Percentiles rank a stretch among this genome's conserved stretches.
These are phyloP conservation scores for Eucalyptus sp. DNA, from an alignment of 345 rosid genomes.

Conservation along the genomic window DNA sequence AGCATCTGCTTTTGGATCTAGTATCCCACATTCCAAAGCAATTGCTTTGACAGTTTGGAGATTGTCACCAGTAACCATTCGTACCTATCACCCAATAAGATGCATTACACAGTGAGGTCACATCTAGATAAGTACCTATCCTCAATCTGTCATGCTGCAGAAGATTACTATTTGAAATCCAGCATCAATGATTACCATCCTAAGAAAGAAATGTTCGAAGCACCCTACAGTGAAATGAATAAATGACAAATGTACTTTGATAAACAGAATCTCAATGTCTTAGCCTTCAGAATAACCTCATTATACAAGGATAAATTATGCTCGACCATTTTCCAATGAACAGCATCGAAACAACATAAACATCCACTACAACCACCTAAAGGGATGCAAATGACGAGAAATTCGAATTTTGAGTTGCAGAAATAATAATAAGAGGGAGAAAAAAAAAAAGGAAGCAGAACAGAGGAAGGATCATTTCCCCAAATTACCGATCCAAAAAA, in stretches of 20 bases:
- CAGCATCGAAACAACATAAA: background rate
- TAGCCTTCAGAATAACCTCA: background rate
- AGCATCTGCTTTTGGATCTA: conserved; percentile 43
- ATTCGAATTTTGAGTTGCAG: background rate
- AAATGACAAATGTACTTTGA: background rate
- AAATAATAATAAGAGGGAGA: background rate
- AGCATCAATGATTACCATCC: background rate
- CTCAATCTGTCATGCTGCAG: background rate
- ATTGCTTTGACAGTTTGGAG: conserved; percentile 90
- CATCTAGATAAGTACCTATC: background rate
- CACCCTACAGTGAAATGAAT: background rate
- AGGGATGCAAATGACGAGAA: background rate
- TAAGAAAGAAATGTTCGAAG: background rate
- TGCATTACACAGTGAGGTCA: background rate
- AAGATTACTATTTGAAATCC: background rate
- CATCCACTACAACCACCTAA: background rate
- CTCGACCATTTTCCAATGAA: background rate
- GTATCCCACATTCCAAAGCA: conserved; percentile 93
- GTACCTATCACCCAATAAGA: conserved; percentile 40
- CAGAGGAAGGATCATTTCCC: background rate
- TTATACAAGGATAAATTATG: background rate
- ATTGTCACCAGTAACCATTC: conserved; percentile 99
- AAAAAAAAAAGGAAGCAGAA: background rate
- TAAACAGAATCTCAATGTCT: background rate
- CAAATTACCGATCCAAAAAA: background rate